Evolutionary conservation across 257 asterid genomes (phyloP).

Genomic region (Handroanthus guayacan): DNA sequence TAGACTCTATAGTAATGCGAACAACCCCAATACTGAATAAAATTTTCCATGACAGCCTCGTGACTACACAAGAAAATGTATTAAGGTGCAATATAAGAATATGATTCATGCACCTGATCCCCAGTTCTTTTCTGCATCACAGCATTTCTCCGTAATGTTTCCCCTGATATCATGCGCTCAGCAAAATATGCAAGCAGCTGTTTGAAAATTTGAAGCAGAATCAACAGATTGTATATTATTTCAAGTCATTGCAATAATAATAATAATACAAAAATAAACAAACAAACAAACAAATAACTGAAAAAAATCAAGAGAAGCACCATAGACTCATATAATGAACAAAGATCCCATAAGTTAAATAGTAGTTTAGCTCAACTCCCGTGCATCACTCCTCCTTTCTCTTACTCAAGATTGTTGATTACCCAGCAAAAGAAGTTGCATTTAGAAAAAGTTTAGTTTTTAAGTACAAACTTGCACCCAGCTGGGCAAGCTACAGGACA

Average conservation of each 20-base stretch:
- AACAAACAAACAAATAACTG: neutral
- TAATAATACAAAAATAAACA: too few relatives aligned
- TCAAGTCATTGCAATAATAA: conserved; percentile 14
- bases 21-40: conserved; percentile 10
- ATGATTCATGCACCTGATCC: conserved; percentile 59
- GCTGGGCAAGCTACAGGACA: neutral
- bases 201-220: conserved; percentile 31
- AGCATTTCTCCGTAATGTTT: conserved; percentile 80
- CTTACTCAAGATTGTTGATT: conserved; percentile 11
- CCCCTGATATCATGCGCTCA: conserved; percentile 88
- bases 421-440: neutral
- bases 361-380: neutral
- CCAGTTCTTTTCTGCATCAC: conserved; percentile 81
- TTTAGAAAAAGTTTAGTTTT: neutral
- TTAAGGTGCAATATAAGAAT: conserved; percentile 6
- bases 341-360: neutral
- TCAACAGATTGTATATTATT: conserved; percentile 5
- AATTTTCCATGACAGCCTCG: conserved; percentile 4
- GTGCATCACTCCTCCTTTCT: neutral
- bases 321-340: neutral
- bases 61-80: conserved; percentile 8
- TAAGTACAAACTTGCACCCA: conserved; percentile 2
- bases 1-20: neutral
- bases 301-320: neutral
- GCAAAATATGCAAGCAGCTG: conserved; percentile 80